phyloP scores from a whole-genome alignment of 2,329 filamentous ascomycete genomes.

The Pyrenophora teres region DNA sequence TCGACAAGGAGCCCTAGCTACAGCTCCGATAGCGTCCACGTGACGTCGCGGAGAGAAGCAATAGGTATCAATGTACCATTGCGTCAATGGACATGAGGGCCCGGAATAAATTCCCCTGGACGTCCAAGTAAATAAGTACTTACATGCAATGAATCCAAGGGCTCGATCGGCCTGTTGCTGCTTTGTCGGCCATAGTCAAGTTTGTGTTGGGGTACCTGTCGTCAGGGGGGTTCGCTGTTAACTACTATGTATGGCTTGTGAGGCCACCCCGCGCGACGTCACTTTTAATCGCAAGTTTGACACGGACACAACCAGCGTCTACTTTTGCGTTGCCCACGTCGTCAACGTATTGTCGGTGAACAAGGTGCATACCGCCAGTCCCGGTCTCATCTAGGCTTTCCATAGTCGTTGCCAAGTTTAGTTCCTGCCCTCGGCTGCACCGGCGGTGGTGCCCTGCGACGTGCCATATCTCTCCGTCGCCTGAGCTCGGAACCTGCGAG shows the following conservation, averaged over 20 bases:
- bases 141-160: no score
- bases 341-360: slow-evolving; percentile 6
- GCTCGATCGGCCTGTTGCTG: no score
- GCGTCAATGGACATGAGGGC: slow-evolving; percentile 6
- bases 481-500: slow-evolving; percentile 34
- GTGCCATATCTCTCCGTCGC: slow-evolving; percentile 14
- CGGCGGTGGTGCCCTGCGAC: slow-evolving; percentile 11
- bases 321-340: slow-evolving; percentile 3
- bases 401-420: slow-evolving; percentile 15
- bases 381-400: slow-evolving; percentile 4
- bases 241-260: neutral
- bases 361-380: slow-evolving; percentile 24
- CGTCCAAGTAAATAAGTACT: no score
- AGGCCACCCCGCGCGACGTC: slow-evolving; percentile 28
- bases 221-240: no score
- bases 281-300: slow-evolving; percentile 23
- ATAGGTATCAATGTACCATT: neutral
- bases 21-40: slow-evolving; percentile 19
- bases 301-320: slow-evolving; percentile 10
- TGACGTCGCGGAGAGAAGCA: slow-evolving; percentile 14
- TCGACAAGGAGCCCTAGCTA: slow-evolving; percentile 8
- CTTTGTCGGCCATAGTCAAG: no score
- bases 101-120: neutral
- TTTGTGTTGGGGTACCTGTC: no score
- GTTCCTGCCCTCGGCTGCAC: slow-evolving; percentile 17